A percentile compares a stretch with the other conserved stretches of the same genome.
These are phyloP conservation scores for Hyphopichia wangnamkhiaoensis DNA, from an alignment of 1,139 yeast genomes.

Conservation along the genomic window DNA sequence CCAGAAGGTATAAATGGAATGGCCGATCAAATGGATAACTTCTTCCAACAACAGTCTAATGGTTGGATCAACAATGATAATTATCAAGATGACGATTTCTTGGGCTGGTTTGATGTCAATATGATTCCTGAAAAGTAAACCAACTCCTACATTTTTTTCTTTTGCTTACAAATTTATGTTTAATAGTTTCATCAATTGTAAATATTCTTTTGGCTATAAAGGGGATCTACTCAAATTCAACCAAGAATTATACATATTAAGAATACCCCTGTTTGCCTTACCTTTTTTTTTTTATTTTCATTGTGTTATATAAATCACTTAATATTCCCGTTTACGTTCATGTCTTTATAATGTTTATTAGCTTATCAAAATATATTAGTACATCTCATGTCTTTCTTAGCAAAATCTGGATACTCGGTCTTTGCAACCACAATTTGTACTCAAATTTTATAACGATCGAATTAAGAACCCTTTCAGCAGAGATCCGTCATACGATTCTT, in stretches of 20 bases:
- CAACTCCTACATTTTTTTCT: background rate
- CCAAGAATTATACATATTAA: too few species aligned
- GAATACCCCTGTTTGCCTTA: too few species aligned
- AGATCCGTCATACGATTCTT: too few species aligned
- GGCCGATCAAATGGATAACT: slow-evolving; percentile 50
- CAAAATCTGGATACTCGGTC: too few species aligned
- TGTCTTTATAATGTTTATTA: background rate
- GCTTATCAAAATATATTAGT: too few species aligned
- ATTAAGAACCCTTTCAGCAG: too few species aligned
- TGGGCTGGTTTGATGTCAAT: slow-evolving; percentile 91
- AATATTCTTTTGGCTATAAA: background rate
- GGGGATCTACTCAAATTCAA: too few species aligned
- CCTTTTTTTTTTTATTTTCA: background rate
- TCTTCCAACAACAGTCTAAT: slow-evolving; percentile 78
- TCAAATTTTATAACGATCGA: too few species aligned
- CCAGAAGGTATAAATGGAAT: slow-evolving; percentile 18
- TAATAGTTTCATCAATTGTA: background rate
- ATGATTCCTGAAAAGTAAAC: slow-evolving; percentile 29
- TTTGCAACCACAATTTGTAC: too few species aligned
- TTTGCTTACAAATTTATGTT: background rate
- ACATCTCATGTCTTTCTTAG: too few species aligned
- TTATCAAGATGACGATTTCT: slow-evolving; percentile 71
- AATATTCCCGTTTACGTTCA: background rate
- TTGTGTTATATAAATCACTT: background rate
- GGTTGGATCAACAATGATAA: slow-evolving; percentile 77